Conservation (phyloP, 1,284 basidiomycete species). For the Vanrija pseudolonga region DNA sequence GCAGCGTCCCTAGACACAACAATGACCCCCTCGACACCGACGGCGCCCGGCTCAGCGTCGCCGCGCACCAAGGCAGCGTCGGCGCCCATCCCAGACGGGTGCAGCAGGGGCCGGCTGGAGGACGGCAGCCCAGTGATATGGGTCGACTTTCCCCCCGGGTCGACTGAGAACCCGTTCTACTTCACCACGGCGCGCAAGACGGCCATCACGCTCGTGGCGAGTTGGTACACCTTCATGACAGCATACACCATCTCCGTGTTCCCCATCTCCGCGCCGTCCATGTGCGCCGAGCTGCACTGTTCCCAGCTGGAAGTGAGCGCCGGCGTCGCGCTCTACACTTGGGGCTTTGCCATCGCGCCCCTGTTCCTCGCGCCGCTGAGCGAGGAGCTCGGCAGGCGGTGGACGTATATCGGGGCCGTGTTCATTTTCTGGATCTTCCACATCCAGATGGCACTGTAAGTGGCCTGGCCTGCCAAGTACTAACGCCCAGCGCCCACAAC, state of each 20-base stretch:
- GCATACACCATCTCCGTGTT: conserved; percentile 59
- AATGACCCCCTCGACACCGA: too few species aligned
- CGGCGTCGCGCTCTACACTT: conserved; percentile 60
- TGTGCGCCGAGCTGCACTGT: conserved; percentile 63
- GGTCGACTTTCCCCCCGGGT: conserved; percentile 60
- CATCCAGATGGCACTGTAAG: conserved; percentile 61
- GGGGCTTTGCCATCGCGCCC: conserved; percentile 62
- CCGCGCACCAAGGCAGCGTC: too few species aligned
- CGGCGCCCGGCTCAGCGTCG: too few species aligned
- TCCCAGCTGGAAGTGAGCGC: conserved; percentile 60
- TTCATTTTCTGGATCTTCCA: conserved; percentile 61
- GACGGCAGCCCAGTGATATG: conserved; percentile 35
- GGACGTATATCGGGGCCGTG: conserved; percentile 61
- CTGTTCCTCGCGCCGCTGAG: conserved; percentile 68
- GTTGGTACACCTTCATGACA: conserved; percentile 57
- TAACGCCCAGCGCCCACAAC: conserved; percentile 57
- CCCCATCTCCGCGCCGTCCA: conserved; percentile 58
- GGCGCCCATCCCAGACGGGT: too few species aligned
- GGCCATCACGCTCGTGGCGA: conserved; percentile 59
- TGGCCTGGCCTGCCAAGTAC: conserved; percentile 12
- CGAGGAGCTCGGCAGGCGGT: conserved; percentile 71
- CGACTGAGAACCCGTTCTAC: conserved; percentile 58
- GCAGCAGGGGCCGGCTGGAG: too few species aligned
- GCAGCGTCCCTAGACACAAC: too few species aligned
- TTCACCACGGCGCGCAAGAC: conserved; percentile 57